phyloP scores from a whole-genome alignment of 306 rosid species.

The Inga oerstediana region DNA sequence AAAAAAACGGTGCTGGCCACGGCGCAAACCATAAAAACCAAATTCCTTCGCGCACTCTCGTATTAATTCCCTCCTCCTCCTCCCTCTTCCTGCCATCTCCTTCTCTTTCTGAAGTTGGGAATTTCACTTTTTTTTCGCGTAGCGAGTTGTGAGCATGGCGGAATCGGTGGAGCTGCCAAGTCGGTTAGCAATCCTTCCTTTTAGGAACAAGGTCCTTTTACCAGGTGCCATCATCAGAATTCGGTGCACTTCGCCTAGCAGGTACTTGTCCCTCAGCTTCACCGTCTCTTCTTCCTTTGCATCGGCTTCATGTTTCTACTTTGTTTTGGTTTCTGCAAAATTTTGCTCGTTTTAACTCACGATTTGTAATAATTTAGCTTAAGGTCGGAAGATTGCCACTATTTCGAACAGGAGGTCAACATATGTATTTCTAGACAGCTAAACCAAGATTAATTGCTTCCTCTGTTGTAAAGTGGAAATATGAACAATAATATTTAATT shows the following conservation, averaged over 20 bases:
- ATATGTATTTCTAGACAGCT: not conserved
- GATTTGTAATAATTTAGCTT: not conserved
- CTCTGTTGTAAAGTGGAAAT: not conserved
- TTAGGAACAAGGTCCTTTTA: constrained; percentile 92
- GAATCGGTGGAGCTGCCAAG: constrained; percentile 90
- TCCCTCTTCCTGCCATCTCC: not conserved
- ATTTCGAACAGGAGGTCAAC: not conserved
- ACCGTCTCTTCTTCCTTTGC: not conserved
- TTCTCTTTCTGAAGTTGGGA: constrained; percentile 13
- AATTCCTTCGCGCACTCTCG: not conserved
- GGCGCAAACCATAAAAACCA: not conserved
- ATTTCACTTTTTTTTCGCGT: not conserved
- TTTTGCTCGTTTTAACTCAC: not conserved
- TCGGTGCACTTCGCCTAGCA: constrained; percentile 96
- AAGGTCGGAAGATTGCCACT: not conserved
- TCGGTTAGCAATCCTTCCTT: constrained; percentile 96
- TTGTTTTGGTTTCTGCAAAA: not conserved
- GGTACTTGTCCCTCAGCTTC: constrained; percentile 42
- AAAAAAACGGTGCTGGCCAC: not conserved
- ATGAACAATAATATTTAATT: not conserved
- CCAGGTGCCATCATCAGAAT: constrained; percentile 98
- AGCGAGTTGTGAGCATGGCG: constrained; percentile 59
- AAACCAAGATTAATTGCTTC: constrained; percentile 12
- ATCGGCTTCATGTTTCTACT: not conserved
- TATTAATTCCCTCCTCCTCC: not conserved